Percentiles rank a stretch among this genome's conserved stretches.
These are phyloP conservation scores for Cyberlindnera maclurae DNA, from an alignment of 805 yeast genomes.

Conservation along the genomic window DNA sequence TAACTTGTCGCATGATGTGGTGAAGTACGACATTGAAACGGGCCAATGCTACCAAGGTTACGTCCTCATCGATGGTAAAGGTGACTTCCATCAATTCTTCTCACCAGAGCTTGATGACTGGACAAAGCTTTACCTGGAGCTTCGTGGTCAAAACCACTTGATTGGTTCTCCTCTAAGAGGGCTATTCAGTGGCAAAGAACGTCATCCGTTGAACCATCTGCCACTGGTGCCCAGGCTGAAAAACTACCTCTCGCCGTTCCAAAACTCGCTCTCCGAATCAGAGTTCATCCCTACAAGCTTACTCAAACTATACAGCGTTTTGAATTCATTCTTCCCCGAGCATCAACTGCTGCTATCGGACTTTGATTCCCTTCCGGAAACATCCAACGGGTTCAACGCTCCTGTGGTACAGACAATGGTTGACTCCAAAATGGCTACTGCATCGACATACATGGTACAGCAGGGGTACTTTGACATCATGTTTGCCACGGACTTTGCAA, in stretches of 20 bases:
- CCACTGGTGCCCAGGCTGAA: conserved; percentile 31
- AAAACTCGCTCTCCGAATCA: conserved; percentile 55
- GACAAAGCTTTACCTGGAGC: conserved; percentile 46
- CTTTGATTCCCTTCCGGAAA: conserved; percentile 36
- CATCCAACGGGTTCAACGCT: conserved; percentile 51
- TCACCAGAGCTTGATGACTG: conserved; percentile 53
- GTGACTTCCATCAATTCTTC: conserved; percentile 71
- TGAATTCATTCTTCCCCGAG: conserved; percentile 61
- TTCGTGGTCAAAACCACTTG: conserved; percentile 22
- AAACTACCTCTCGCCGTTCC: conserved; percentile 54
- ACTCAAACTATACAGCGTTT: conserved; percentile 54
- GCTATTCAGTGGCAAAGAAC: conserved; percentile 1
- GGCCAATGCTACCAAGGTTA: conserved; percentile 71
- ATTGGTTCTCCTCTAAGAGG: background rate
- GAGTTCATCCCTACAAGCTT: conserved; percentile 81
- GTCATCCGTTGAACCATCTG: conserved; percentile 58
- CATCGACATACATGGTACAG: conserved; percentile 69
- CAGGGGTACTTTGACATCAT: conserved; percentile 84
- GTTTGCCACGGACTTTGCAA: conserved; percentile 74
- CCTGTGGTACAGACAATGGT: conserved; percentile 80
- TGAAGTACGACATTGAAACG: conserved; percentile 63
- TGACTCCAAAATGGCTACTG: conserved; percentile 58
- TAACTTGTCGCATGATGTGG: conserved; percentile 75
- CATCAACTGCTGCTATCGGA: conserved; percentile 73
- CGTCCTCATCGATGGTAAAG: conserved; percentile 62